Percentiles rank a stretch among this genome's conserved stretches.
These are phyloP conservation scores for Exserohilum turcica DNA, from an alignment of 2,329 filamentous ascomycete genomes.

Conservation along the genomic window DNA sequence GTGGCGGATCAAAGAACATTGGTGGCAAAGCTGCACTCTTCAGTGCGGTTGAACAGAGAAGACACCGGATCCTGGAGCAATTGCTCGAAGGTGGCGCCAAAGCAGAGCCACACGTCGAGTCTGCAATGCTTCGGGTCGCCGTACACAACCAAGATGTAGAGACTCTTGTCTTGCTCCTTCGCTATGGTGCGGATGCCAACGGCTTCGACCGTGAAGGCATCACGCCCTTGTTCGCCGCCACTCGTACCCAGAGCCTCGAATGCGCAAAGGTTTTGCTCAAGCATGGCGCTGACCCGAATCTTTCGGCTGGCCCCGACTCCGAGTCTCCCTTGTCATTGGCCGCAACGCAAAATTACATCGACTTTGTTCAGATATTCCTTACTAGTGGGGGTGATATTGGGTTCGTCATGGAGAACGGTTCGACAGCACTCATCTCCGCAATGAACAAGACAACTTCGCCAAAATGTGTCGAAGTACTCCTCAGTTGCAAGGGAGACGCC, in stretches of 20 bases:
- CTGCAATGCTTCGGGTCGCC: slow-evolving; percentile 39
- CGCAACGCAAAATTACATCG: slow-evolving; percentile 58
- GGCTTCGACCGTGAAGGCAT: slow-evolving; percentile 37
- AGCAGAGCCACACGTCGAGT: slow-evolving; percentile 36
- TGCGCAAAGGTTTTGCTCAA: slow-evolving; percentile 54
- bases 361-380: slow-evolving; percentile 64
- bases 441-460: slow-evolving; percentile 65
- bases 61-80: slow-evolving; percentile 62
- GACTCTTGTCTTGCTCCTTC: slow-evolving; percentile 34
- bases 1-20: slow-evolving; percentile 32
- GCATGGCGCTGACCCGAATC: slow-evolving; percentile 29
- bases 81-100: slow-evolving; percentile 41
- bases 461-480: slow-evolving; percentile 62
- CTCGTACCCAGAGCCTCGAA: slow-evolving; percentile 36
- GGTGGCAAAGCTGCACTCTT: slow-evolving; percentile 48
- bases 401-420: slow-evolving; percentile 59
- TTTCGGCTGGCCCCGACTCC: slow-evolving; percentile 50
- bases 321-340: slow-evolving; percentile 63
- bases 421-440: slow-evolving; percentile 64
- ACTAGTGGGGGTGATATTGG: slow-evolving; percentile 66
- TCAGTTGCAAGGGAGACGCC: slow-evolving; percentile 64
- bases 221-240: slow-evolving; percentile 38
- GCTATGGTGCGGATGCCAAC: slow-evolving; percentile 39
- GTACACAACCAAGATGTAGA: slow-evolving; percentile 40
- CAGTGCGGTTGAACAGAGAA: slow-evolving; percentile 65